Conservation (phyloP, 768 basidiomycete genomes). For the Boletus rubroflammeus region DNA sequence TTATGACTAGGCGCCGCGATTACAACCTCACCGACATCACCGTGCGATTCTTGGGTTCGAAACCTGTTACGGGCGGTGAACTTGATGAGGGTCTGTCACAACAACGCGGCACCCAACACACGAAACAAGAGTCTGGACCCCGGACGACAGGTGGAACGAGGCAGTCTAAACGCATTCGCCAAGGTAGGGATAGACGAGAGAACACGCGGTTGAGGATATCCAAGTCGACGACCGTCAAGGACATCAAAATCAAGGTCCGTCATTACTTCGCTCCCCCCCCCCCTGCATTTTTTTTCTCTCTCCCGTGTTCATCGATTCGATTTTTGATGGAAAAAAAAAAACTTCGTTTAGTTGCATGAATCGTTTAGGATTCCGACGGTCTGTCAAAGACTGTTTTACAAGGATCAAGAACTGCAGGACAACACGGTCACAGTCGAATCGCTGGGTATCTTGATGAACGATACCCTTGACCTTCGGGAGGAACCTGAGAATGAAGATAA, state of each 20-base stretch:
- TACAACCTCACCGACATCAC: conserved; percentile 63
- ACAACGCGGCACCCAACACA: conserved; percentile 24
- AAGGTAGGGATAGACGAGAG: conserved; percentile 49
- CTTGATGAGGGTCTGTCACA: conserved; percentile 17
- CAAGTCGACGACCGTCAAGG: conserved; percentile 70
- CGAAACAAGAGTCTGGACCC: conserved; percentile 35
- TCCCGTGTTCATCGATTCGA: not conserved
- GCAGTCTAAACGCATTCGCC: conserved; percentile 70
- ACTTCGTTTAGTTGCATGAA: conserved; percentile 58
- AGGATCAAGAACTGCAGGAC: conserved; percentile 60
- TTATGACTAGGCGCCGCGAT: conserved; percentile 32
- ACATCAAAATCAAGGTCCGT: conserved; percentile 70
- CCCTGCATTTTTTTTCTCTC: no score
- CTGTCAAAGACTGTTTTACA: conserved; percentile 66
- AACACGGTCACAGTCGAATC: conserved; percentile 49
- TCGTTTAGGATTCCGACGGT: conserved; percentile 68
- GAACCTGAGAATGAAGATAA: conserved; percentile 59
- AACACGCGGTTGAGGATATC: conserved; percentile 51
- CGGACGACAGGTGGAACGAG: conserved; percentile 43
- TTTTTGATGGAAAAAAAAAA: not conserved
- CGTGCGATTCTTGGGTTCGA: conserved; percentile 43
- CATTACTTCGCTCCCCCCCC: no score
- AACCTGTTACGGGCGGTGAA: conserved; percentile 31
- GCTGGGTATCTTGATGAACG: conserved; percentile 57
- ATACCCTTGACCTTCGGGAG: conserved; percentile 63